These are phyloP conservation scores for Rhododendron griersonianum DNA, from an alignment of 148 eudicot genomes.

Conservation along the genomic window DNA sequence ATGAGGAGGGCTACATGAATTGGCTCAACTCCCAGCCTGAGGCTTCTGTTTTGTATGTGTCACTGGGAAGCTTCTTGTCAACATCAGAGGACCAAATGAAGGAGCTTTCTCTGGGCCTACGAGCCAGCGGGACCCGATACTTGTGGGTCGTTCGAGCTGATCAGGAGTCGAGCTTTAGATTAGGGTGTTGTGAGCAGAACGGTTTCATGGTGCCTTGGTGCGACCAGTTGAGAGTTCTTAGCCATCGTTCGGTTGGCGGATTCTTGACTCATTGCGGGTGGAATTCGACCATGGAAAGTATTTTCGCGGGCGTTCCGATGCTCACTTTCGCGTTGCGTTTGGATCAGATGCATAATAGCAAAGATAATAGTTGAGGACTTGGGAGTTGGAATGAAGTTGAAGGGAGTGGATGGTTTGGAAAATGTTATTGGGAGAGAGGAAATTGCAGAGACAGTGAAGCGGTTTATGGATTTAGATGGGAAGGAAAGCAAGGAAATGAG, in stretches of 20 bases:
- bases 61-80: not conserved
- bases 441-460: not conserved
- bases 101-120: not conserved
- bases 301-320: not conserved
- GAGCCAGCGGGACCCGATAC: not conserved
- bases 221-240: not conserved
- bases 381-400: not conserved
- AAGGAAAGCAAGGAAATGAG: not conserved
- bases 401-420: not conserved
- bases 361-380: not conserved
- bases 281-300: not conserved
- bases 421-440: not conserved
- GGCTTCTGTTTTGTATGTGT: not conserved
- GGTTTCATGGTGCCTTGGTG: not conserved
- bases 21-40: conserved; percentile 1
- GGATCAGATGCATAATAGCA: not conserved
- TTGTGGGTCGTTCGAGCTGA: not conserved
- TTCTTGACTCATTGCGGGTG: not conserved
- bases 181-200: not conserved
- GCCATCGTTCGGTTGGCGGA: not conserved
- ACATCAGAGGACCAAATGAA: not conserved
- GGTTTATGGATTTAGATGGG: not conserved
- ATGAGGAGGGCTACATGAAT: not conserved
- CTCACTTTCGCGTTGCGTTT: not conserved
- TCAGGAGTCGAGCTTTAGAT: not conserved